Base-by-base conservation (phyloP, 352 stramenopile species). In the Globisporangium uncinulatum region DNA sequence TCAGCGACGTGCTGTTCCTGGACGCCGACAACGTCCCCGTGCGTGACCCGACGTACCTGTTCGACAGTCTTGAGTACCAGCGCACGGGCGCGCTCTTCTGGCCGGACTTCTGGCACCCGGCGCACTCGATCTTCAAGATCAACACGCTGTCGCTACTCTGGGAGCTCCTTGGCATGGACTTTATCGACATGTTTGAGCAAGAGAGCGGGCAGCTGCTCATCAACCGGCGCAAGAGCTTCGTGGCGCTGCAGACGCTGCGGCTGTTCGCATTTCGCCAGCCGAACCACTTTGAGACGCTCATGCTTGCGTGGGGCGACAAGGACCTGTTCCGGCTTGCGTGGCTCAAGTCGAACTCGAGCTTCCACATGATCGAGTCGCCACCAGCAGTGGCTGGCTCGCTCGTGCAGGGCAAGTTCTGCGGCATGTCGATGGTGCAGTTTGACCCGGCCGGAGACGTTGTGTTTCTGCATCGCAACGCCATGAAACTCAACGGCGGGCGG, bases 141-240 rank as follows among this genome's bases (percentile, higher is more conserved):
- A 60, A 79, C 53, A 68, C 68, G 10, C 34, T 67, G 7, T 80
- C 68, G 34, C 51, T 84, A 41, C 51, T 87, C 17, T 87, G 76
- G 76, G 58, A 78, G 50, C 56, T 85, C 48, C 63, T 87, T 4
- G 69, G 61, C 21, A 56, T 79, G 37, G 48, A 58, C 10, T 82
- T 68, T 39, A 67, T 82, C 8, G 63, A 83, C 65, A 86, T 84
- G 76, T 87, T 87, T 44, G 76, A 88, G 54, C 78, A 88, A 65
- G 79, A 89, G 46, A 86, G 75, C 36, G 79, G 76, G 0, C 79
- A 89, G 46, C 19, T 89, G 11, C 53, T 86, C 9, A 71, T 89
- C 20, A 63, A 86, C 43, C 66, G 70, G 47, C 51, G 54, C 17
- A 69, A 57, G n/a, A 68, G 74, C 50, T 51, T 63, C n/a, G 61